Percentiles rank a stretch among this genome's conserved stretches.
Evolutionary conservation across 805 yeast genomes (phyloP).

Genomic region (Candida ulmi): DNA sequence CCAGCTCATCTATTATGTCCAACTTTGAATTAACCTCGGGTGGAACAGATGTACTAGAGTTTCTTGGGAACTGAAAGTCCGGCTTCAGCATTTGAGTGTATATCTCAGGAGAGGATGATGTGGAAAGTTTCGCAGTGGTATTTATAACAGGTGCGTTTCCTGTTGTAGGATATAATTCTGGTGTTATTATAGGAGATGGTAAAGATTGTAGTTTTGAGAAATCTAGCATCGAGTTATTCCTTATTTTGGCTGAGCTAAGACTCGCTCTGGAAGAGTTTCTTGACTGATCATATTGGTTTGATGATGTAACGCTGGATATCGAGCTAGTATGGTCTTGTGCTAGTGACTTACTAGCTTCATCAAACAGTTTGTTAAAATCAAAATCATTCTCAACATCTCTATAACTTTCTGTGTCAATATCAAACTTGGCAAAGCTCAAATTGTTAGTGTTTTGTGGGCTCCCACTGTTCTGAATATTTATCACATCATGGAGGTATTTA

Average conservation of each 20-base stretch:
- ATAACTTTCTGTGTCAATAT: conserved; percentile 52
- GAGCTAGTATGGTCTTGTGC: conserved; percentile 2
- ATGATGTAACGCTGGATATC: background rate
- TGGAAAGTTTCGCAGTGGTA: conserved; percentile 3
- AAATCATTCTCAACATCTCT: conserved; percentile 55
- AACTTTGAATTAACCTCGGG: conserved; percentile 1
- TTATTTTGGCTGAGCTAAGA: background rate
- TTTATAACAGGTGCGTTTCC: background rate
- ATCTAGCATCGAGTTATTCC: background rate
- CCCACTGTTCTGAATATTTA: conserved; percentile 44
- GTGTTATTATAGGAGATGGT: conserved; percentile 23
- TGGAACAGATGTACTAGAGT: background rate
- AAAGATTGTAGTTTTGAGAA: conserved; percentile 10
- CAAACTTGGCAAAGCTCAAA: conserved; percentile 46
- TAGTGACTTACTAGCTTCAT: conserved; percentile 12
- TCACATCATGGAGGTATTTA: conserved; percentile 57
- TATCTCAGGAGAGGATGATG: background rate
- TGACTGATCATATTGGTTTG: conserved; percentile 3
- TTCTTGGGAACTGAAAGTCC: conserved; percentile 17
- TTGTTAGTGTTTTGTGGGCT: conserved; percentile 24
- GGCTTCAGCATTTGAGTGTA: conserved; percentile 5
- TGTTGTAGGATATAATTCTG: conserved; percentile 18
- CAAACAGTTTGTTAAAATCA: conserved; percentile 32
- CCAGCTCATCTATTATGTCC: conserved; percentile 5
- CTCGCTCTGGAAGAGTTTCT: background rate